Evolutionary conservation across 2,329 filamentous ascomycete genomes (phyloP).

Genomic region (Beauveria caledonica): DNA sequence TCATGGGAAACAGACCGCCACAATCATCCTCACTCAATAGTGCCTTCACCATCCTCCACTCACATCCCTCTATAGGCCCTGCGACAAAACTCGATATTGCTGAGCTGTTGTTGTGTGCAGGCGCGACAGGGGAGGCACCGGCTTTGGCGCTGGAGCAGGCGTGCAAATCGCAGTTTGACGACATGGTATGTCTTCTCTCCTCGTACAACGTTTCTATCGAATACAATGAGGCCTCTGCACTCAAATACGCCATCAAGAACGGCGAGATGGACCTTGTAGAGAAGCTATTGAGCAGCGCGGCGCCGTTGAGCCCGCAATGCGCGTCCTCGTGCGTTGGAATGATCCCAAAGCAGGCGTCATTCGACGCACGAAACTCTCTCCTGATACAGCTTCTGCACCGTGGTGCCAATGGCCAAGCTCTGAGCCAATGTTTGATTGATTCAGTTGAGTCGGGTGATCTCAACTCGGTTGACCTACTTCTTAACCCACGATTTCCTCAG

Average conservation of each 20-base stretch:
- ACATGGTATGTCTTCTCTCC: conserved; percentile 47
- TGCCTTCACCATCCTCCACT: conserved; percentile 40
- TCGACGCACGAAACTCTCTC: conserved; percentile 36
- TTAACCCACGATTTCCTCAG: conserved; percentile 39
- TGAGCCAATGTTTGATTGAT: conserved; percentile 44
- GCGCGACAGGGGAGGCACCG: conserved; percentile 43
- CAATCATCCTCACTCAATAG: conserved; percentile 38
- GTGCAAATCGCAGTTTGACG: conserved; percentile 40
- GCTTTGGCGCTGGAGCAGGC: conserved; percentile 41
- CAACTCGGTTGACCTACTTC: conserved; percentile 39
- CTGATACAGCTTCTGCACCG: conserved; percentile 40
- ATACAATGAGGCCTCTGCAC: conserved; percentile 29
- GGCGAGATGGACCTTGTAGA: conserved; percentile 39
- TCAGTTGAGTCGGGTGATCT: conserved; percentile 40
- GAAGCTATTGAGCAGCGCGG: conserved; percentile 37
- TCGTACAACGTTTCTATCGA: conserved; percentile 47
- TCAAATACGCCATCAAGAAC: conserved; percentile 5
- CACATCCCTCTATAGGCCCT: conserved; percentile 36
- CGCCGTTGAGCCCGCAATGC: conserved; percentile 32
- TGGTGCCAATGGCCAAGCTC: conserved; percentile 38
- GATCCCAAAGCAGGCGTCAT: conserved; percentile 38
- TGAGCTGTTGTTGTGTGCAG: conserved; percentile 50
- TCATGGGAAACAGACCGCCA: conserved; percentile 46
- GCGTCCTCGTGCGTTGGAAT: conserved; percentile 43
- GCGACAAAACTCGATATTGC: conserved; percentile 43